Base-by-base conservation (phyloP, 2,329 filamentous ascomycete genomes). In the Cytospora leucostoma region DNA sequence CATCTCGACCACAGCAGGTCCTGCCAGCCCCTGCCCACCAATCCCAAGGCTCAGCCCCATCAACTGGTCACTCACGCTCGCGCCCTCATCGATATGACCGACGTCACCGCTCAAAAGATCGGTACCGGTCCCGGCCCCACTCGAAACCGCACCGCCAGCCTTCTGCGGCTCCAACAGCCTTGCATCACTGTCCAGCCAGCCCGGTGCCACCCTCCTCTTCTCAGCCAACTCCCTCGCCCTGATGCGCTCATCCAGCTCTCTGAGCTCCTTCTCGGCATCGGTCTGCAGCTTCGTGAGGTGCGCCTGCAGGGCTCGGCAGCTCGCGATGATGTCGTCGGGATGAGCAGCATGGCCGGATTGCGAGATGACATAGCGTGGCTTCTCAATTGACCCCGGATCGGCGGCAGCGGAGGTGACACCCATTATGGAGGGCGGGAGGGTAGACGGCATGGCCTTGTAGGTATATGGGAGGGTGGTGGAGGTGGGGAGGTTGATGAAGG, bases 401-500 rank as follows among this genome's bases (percentile, higher is more conserved):
- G 74, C 70, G 68, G 79, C n/a, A 15, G 44, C 74, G 63, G 70
- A 75, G 51, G 76, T 74, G 64, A 84, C 78, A 64, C 83, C 82
- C 8, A 87, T 84, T 38, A 86, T 82, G 1, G 91, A 90, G 1
- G 87, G 87, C 0, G 95, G 94, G 0, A 98, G 85, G 2, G 92
- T 90, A 0, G 92, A 94, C 0, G 94, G 92, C 73, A 98, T 89
- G 12, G 88, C 84, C 74, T 93, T 94, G 84, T 97, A 98, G 70
- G 92, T 96, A 80, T 98, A 98, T 32, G 95, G 94, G 8, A 99
- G 86, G 0, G 93, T 97, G 21, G 93, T 91, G 33, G 94, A 90
- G 35, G 91, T 89, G 12, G 95, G 95, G 37, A 99, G 88, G 65
- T 89, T 90, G 71, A 98, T 87, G 79, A 97, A 97, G 33, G 95